Conservation (phyloP, 306 rosid genomes). For the Fragaria iinumae region DNA sequence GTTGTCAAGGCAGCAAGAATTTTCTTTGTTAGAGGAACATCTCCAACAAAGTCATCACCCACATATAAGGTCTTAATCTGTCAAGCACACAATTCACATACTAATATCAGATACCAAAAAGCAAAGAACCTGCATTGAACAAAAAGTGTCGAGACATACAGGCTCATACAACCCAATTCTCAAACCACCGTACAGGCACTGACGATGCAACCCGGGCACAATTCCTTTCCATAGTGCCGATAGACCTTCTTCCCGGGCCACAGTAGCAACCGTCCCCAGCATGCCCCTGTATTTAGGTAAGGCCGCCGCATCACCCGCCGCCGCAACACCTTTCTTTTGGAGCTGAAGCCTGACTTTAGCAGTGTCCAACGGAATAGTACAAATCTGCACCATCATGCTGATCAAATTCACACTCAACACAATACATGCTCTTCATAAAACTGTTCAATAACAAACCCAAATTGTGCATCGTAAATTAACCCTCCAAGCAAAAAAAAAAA, state of each 20-base stretch:
- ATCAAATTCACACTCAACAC: constrained; percentile 4
- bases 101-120: constrained; percentile 23
- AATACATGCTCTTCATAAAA: background rate
- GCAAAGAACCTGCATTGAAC: constrained; percentile 7
- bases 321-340: constrained; percentile 67
- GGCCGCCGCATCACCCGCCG: constrained; percentile 48
- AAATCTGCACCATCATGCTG: constrained; percentile 49
- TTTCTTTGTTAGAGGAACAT: constrained; percentile 86
- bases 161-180: constrained; percentile 94
- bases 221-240: constrained; percentile 91
- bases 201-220: constrained; percentile 93
- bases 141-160: constrained; percentile 42
- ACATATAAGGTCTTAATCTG: constrained; percentile 83
- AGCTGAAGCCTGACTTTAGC: constrained; percentile 99
- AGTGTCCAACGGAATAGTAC: constrained; percentile 93
- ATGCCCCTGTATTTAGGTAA: constrained; percentile 88
- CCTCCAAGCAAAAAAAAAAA: background rate
- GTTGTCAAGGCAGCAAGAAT: constrained; percentile 90
- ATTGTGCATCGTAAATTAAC: background rate
- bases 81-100: constrained; percentile 24
- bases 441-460: background rate
- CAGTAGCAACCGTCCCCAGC: constrained; percentile 90
- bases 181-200: constrained; percentile 85
- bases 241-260: constrained; percentile 95
- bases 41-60: constrained; percentile 80